phyloP scores from a whole-genome alignment of 805 yeast genomes.

The Teunomyces tritomae region DNA sequence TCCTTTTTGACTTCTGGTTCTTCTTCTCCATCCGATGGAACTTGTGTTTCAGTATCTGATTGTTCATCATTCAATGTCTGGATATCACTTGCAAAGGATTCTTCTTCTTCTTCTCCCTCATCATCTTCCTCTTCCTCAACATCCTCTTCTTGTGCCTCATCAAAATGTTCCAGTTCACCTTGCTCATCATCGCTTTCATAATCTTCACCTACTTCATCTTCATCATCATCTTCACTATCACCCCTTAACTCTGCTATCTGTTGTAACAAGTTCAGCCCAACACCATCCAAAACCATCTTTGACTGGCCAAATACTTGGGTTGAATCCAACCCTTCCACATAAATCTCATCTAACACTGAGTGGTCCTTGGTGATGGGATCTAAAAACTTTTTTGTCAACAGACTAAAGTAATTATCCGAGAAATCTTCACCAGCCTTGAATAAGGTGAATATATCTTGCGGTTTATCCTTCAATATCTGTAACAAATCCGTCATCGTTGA shows the following conservation, averaged over 20 bases:
- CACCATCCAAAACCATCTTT: constrained; percentile 77
- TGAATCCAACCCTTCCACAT: constrained; percentile 83
- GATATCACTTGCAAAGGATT: constrained; percentile 12
- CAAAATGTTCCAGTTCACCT: constrained; percentile 19
- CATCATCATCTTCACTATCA: constrained; percentile 14
- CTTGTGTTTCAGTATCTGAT: constrained; percentile 17
- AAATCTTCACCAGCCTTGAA: constrained; percentile 10
- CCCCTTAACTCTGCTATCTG: constrained; percentile 30
- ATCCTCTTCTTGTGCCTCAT: constrained; percentile 5
- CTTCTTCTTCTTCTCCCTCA: constrained; percentile 6
- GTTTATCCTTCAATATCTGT: constrained; percentile 18
- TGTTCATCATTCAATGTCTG: constrained; percentile 18
- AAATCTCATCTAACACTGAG: constrained; percentile 76
- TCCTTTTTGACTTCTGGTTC: constrained; percentile 33
- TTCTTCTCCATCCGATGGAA: constrained; percentile 8
- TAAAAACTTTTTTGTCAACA: constrained; percentile 46
- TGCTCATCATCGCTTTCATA: constrained; percentile 9
- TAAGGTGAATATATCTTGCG: constrained; percentile 23
- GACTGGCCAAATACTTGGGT: constrained; percentile 93
- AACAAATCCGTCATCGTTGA: constrained; percentile 22
- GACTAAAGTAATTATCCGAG: constrained; percentile 21
- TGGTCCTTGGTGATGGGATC: constrained; percentile 55
- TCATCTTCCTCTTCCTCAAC: constrained; percentile 19
- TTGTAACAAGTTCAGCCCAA: constrained; percentile 63
- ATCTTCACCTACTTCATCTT: constrained; percentile 14